phyloP scores from a whole-genome alignment of 106 monocot genomes.

The Dioscorea alata region DNA sequence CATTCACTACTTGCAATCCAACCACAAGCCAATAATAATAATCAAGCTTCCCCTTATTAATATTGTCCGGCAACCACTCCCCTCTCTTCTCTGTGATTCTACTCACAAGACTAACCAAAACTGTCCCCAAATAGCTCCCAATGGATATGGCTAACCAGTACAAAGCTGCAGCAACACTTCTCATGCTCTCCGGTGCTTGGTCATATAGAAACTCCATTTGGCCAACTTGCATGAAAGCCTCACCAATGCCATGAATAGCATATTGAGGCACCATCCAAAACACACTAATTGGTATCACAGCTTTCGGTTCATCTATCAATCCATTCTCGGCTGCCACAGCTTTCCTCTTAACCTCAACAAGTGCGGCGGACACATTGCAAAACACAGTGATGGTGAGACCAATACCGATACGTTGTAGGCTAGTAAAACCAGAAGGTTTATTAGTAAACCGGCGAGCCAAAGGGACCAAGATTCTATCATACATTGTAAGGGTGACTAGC shows the following conservation, averaged over 20 bases:
- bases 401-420: slow-evolving; percentile 57
- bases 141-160: slow-evolving; percentile 49
- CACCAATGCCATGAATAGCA: slow-evolving; percentile 32
- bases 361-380: slow-evolving; percentile 30
- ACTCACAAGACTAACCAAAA: slow-evolving; percentile 52
- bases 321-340: slow-evolving; percentile 19
- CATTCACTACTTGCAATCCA: slow-evolving; percentile 23
- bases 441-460: slow-evolving; percentile 43
- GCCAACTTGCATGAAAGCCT: slow-evolving; percentile 47
- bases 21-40: slow-evolving; percentile 34
- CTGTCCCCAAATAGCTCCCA: slow-evolving; percentile 51
- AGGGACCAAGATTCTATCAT: slow-evolving; percentile 52
- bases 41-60: slow-evolving; percentile 25
- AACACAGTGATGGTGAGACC: slow-evolving; percentile 42
- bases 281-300: slow-evolving; percentile 23
- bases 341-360: slow-evolving; percentile 38
- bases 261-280: slow-evolving; percentile 76
- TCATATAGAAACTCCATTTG: slow-evolving; percentile 70
- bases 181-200: slow-evolving; percentile 79
- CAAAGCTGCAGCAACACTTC: slow-evolving; percentile 52
- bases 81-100: slow-evolving; percentile 23
- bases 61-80: slow-evolving; percentile 43
- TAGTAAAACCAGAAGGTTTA: slow-evolving; percentile 33
- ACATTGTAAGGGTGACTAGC: slow-evolving; percentile 38
- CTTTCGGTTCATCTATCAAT: slow-evolving; percentile 16